Evolutionary conservation across 148 eudicot species (phyloP), one percentile per base, ranked within the genome.

Genomic region (Hydrangea macrophylla): DNA sequence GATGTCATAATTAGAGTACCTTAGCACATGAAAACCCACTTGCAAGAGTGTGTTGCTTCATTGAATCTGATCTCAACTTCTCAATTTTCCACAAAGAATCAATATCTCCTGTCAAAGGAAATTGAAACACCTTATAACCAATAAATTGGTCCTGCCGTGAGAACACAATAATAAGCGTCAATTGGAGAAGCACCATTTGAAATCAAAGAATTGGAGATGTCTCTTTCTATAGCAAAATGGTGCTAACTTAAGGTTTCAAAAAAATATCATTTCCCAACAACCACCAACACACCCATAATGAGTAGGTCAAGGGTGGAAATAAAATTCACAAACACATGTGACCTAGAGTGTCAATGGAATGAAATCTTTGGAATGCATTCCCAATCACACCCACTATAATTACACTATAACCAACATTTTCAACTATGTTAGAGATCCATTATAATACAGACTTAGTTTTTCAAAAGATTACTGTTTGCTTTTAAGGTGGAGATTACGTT

Each of bases 11-110:
- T 58, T 31, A 8, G 12, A 76, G 50, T 73, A 90, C 98, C 99
- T 95, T 95, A 24, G 96, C 92, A 79, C 93, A 91, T 35, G 93
- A 78, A 77, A 91, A 78, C 12, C 81, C 96, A 81, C 86, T 89
- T 67, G 67, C 73, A 58, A 95, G 79, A 59, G 83, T 78, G 75
- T 85, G 97, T 74, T 73, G 70, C 64, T 85, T 81, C 80, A 83
- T 80, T 11, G 75, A 35, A 40, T 87, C 84, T 67, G 97, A 91
- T 77, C 99, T 85, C 71, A 80, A 68, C 75, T 89, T 85, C 56
- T 95, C 99, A 81, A 89, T 78, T 78, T 87, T 81, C 93, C 93
- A 91, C 26, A 95, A 57, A 60, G 87, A 81, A 58, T 87, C 87
- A 78, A 76, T 59, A 69, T 95, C 97, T 60, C 96, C 99, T 95